Base-by-base conservation (phyloP, 352 stramenopile genomes). In the Aphanomyces euteiches region DNA sequence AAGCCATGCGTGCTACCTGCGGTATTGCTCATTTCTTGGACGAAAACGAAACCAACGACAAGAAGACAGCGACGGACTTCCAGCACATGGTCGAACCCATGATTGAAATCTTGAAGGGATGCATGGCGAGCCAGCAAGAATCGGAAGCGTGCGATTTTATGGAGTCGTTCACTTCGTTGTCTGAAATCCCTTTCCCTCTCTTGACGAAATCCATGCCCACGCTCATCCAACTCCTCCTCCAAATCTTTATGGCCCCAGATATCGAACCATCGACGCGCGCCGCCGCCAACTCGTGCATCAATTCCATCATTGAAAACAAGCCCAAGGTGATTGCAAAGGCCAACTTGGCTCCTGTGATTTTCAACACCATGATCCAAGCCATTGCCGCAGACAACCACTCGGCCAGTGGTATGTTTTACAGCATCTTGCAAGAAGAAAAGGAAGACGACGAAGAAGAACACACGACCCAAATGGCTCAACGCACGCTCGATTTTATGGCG, bases 311-410 rank as follows among this genome's bases (percentile, higher is more conserved):
- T 61, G 93, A 93, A 77, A 88, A 88, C 74, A 95, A 95, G 77
- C 87, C 87, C 17, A 95, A 95, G 81, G 88, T 87, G n/a, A 78
- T 95, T 8, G 86, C 85, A 66, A 95, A 94, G 83, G 90, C 88
- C 74, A 77, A 84, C 47, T 75, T 94, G 5, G 86, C 93, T 40
- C 77, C 77, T 39, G 90, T 89, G 77, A 92, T 95, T 67, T 93
- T 95, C 70, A 90, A 78, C 36, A 87, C 83, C 5, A 95, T 95
- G 86, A 72, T 95, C 38, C 81, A 95, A 77, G 89, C 93, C 56
- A 79, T 93, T 39, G 86, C 87, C 10, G 75, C 65, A 10, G 87
- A 95, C 67, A 85, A 91, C 60, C 79, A 80, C 38, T 87, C 90
- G 17, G 91, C 87, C 36, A 93, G 87, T 53, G 87, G 87, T 60